A percentile compares a stretch with the other conserved stretches of the same genome.
Evolutionary conservation across 306 rosid species (phyloP).

Genomic region (Luffa acutangula): DNA sequence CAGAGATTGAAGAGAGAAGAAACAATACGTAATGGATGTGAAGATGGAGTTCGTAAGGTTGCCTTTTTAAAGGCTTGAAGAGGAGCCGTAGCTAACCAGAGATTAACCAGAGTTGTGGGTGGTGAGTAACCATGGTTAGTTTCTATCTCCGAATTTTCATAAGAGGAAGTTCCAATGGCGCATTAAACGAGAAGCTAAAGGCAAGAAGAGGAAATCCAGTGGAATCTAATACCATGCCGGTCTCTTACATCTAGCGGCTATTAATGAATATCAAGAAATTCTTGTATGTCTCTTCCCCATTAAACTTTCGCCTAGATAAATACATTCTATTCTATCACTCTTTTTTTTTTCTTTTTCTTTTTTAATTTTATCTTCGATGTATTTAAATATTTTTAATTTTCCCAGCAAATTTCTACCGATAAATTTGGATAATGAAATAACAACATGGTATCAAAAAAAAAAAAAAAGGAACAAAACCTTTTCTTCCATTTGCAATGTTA

Average conservation of each 20-base stretch:
- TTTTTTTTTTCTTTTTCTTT: too few relatives aligned
- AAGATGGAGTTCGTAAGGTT: neutral
- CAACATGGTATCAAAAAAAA: too few relatives aligned
- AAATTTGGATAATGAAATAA: too few relatives aligned
- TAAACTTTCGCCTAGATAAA: neutral
- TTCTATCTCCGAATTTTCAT: neutral
- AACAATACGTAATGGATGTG: neutral
- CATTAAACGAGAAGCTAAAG: slow-evolving; percentile 13
- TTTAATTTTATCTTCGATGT: too few relatives aligned
- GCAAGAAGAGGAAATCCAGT: neutral
- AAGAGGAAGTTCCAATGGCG: neutral
- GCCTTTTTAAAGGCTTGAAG: slow-evolving; percentile 10
- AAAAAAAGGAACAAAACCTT: too few relatives aligned
- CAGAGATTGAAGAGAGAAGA: neutral
- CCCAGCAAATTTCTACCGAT: too few relatives aligned
- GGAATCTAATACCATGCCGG: slow-evolving; percentile 1
- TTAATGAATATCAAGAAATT: neutral
- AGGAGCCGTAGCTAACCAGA: neutral
- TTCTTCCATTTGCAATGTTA: too few relatives aligned
- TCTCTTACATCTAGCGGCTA: slow-evolving; percentile 1
- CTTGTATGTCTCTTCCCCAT: neutral
- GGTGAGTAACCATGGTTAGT: slow-evolving; percentile 2
- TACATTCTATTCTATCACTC: neutral
- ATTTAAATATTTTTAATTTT: too few relatives aligned
- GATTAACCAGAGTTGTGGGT: neutral